Evolutionary conservation across 257 asterid genomes (phyloP), one percentile per base, ranked within the genome.

Genomic region (Primulina tabacum): DNA sequence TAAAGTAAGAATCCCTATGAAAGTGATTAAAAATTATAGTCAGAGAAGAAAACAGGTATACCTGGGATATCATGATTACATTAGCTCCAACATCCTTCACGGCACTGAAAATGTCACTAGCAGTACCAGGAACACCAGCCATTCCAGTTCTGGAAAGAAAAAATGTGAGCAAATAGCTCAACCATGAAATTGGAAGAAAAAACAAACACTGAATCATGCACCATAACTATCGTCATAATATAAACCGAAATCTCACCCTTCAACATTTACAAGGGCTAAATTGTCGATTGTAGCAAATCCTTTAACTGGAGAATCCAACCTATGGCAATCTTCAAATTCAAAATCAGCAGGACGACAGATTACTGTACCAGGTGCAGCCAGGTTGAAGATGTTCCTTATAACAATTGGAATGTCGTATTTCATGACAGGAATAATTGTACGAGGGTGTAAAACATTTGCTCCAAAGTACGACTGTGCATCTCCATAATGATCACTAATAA

Each of bases 81-180:
- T 94, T 94, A 71, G 99, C 99, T 58, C 97, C 97, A 37, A 94
- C 99, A 60, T 88, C 99, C 78, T 89, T 94, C 74, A 88, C 97
- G 58, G 91, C 97, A 68, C 90, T 82, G 81, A 94, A 94, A 80
- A 94, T 94, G 75, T 85, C 90, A 50, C 89, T 88, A 60, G 97
- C 89, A 72, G 99, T 94, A 76, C 99, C 99, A 75, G 97, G 99
- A 68, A 94, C 97, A 70, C 99, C 99, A 60, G 97, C 99, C 99
- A 94, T 91, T 82, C 99, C 99, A 77, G 99, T 94, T 82, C 99
- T 94, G 88, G 73, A 78, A 71, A 73, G 67, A 63, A 40, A 10
- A 4, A 16, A 73, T 43, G 71, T 62, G 73, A 60, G 60, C 62
- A 69, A 69, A 67, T 65, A 64, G 55, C 28, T 68, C 75, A 56